These are phyloP conservation scores for Neofusicoccum kwambonambiense DNA, from an alignment of 2,329 filamentous ascomycete genomes.

Conservation along the genomic window DNA sequence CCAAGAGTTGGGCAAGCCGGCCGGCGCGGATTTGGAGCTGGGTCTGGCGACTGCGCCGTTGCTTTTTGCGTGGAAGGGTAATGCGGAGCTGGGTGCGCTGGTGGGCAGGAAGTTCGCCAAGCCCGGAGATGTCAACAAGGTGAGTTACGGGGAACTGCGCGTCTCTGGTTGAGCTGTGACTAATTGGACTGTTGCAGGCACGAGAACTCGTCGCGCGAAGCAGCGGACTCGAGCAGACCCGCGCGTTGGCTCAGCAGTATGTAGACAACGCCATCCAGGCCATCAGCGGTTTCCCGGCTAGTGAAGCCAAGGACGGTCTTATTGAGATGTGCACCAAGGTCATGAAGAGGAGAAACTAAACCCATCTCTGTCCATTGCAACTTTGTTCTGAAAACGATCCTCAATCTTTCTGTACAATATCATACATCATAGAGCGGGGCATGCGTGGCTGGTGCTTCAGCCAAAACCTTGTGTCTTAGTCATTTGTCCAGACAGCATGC, in stretches of 20 bases:
- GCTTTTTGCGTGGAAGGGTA: constrained; percentile 92
- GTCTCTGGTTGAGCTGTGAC: background rate
- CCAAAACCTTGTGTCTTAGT: background rate
- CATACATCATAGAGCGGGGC: constrained; percentile 1
- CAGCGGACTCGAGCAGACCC: constrained; percentile 87
- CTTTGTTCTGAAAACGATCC: no score
- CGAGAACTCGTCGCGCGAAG: constrained; percentile 79
- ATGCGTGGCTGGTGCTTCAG: no score
- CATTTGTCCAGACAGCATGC: background rate
- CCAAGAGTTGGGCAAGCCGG: constrained; percentile 86
- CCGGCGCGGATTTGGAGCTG: constrained; percentile 88
- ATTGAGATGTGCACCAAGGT: constrained; percentile 94
- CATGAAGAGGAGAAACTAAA: constrained; percentile 79
- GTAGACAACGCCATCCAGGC: constrained; percentile 82
- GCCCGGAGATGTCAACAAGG: constrained; percentile 80
- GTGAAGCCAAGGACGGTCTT: constrained; percentile 87
- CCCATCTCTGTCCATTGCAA: no score
- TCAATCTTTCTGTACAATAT: background rate
- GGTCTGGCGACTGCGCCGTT: constrained; percentile 91
- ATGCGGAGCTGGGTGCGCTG: constrained; percentile 77
- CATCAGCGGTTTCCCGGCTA: constrained; percentile 84
- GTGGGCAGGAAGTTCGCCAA: constrained; percentile 87
- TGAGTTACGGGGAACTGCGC: constrained; percentile 47
- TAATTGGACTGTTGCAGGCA: constrained; percentile 58
- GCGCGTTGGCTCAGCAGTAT: constrained; percentile 86